A percentile compares a stretch with the other conserved stretches of the same genome.
Evolutionary conservation across 108 stramenopile species (phyloP).

Genomic region (Skeletonema marinoi): DNA sequence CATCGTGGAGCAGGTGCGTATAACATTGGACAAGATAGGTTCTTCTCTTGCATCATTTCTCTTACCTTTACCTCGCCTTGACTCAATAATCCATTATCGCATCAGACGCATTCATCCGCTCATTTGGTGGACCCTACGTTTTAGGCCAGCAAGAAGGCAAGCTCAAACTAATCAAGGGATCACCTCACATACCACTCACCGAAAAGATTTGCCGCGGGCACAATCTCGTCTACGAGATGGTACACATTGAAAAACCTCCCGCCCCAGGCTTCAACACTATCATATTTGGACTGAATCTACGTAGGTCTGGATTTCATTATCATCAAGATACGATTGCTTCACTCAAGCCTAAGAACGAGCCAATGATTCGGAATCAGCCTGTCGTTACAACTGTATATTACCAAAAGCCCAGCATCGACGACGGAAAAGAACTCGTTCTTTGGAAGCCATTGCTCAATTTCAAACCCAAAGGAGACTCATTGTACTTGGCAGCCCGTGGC

Average conservation of each 20-base stretch:
- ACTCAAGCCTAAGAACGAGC: constrained; percentile 27
- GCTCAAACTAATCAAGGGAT: constrained; percentile 29
- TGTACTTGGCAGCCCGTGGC: constrained; percentile 30
- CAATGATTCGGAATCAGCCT: constrained; percentile 11
- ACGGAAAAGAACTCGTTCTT: constrained; percentile 21
- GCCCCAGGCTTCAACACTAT: constrained; percentile 27
- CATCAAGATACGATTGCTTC: constrained; percentile 30
- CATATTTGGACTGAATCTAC: constrained; percentile 27
- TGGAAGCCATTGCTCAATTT: constrained; percentile 28
- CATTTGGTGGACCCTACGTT: constrained; percentile 27
- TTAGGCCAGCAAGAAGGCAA: constrained; percentile 26
- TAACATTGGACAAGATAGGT: background rate
- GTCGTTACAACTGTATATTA: constrained; percentile 34
- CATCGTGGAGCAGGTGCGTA: constrained; percentile 29
- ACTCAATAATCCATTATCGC: background rate
- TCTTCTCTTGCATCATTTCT: background rate
- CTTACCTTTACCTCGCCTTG: background rate
- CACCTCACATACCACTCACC: constrained; percentile 15
- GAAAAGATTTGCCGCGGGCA: constrained; percentile 28
- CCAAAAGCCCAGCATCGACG: constrained; percentile 12
- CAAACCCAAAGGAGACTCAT: constrained; percentile 19
- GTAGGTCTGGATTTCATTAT: constrained; percentile 39
- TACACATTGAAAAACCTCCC: constrained; percentile 15
- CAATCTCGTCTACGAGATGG: constrained; percentile 22
- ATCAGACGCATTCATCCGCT: constrained; percentile 18